Base-by-base conservation (phyloP, 495 filamentous ascomycete genomes). In the Aspergillus haitiensis region DNA sequence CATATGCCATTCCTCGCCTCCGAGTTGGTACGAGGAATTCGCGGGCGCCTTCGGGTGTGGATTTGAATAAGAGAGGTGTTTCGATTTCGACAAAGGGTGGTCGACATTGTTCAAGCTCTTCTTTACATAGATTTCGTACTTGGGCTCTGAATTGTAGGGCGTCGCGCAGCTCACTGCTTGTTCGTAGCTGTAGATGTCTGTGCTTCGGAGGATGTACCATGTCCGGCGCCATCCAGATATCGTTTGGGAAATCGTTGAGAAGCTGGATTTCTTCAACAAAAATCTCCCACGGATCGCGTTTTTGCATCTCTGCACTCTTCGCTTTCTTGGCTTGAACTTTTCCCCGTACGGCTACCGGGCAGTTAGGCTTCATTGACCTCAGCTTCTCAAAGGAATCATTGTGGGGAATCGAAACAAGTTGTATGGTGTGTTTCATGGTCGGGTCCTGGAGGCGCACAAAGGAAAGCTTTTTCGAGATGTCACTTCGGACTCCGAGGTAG, bases 21-120 rank as follows among this genome's bases (percentile, higher is more conserved):
- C 94, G 78, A 0, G 93, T 95, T 0, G 94, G 94, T 4, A 98
- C 92, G n/a, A 98, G 67, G 62, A 98, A 98, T 72, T 98, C 94
- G 32, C 93, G 78, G 1, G 94, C 95, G 8, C 94, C 94, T 75
- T 98, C 94, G 0, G 94, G 93, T 0, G 95, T 98, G 5, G 93
- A 97, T 77, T 97, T 98, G 82, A 98, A 98, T 13, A 98, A 78
- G 12, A 97, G 70, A 3, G 94, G 94, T 0, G 94, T 98, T 66
- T 98, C 95, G 42, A 97, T 81, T 61, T 97, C 90, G 6, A 84
- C 70, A 64, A 96, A 96, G 0, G 73, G 75, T 7, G 75, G 68
- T 0, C 71, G 59, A 16, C 56, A 67, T 27, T 67, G 61, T 16
- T 74, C 67, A 52, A 94, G 73, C 9, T 80, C 71, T 27, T 78